Percentiles rank a stretch among this genome's conserved stretches.
These are phyloP conservation scores for Tricholoma hemisulphureum DNA, from an alignment of 768 basidiomycete species.

Conservation along the genomic window DNA sequence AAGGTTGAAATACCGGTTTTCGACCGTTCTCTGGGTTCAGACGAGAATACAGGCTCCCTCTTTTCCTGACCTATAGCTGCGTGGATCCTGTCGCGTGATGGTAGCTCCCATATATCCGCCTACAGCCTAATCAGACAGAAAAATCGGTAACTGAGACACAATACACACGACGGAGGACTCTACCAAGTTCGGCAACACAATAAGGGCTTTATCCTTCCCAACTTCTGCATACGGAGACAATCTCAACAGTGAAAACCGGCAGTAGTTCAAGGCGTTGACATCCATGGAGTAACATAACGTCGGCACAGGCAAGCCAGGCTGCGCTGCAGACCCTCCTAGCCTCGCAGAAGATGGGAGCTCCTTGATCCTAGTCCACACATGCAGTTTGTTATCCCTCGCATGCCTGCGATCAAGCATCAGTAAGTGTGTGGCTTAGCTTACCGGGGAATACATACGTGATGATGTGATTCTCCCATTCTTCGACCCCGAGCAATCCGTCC, in stretches of 20 bases:
- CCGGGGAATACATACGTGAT: conserved; percentile 65
- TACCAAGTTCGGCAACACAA: conserved; percentile 85
- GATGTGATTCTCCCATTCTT: conserved; percentile 66
- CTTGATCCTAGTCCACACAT: conserved; percentile 62
- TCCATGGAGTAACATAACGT: conserved; percentile 67
- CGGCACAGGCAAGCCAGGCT: conserved; percentile 50
- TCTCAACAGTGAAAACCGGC: conserved; percentile 74
- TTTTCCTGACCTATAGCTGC: conserved; percentile 75
- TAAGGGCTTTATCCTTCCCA: conserved; percentile 40
- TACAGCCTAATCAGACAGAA: conserved; percentile 27
- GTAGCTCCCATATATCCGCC: conserved; percentile 88
- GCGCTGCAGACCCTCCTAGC: conserved; percentile 57
- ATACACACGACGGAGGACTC: conserved; percentile 76
- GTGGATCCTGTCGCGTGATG: conserved; percentile 66
- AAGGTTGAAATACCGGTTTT: conserved; percentile 48
- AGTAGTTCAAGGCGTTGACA: conserved; percentile 93
- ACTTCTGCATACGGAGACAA: conserved; percentile 9
- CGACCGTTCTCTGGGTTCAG: conserved; percentile 50
- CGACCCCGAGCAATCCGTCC: conserved; percentile 71
- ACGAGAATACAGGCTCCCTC: conserved; percentile 33
- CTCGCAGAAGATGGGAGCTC: conserved; percentile 42
- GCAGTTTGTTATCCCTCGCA: conserved; percentile 82
- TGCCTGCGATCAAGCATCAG: conserved; percentile 47
- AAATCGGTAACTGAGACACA: background rate
- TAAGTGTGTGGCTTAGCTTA: background rate